A percentile compares a stretch with the other conserved stretches of the same genome.
These are phyloP conservation scores for Fusarium longipes DNA, from an alignment of 2,329 filamentous ascomycete genomes.

Conservation along the genomic window DNA sequence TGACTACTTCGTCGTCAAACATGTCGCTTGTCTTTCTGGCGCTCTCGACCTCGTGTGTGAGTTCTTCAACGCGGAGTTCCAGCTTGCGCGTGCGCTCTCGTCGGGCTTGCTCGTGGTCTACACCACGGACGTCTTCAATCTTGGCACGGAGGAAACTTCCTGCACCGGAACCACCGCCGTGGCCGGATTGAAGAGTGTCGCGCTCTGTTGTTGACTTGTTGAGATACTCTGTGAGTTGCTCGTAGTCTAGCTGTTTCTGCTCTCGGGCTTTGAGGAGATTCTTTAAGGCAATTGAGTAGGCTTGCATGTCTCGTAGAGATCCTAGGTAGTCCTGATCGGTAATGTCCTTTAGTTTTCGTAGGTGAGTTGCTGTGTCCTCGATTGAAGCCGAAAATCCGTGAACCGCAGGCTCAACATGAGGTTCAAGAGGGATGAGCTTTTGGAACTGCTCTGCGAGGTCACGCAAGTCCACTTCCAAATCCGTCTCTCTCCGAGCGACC, in stretches of 20 bases:
- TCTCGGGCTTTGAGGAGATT: constrained; percentile 90
- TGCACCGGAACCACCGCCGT: constrained; percentile 72
- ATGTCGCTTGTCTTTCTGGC: constrained; percentile 88
- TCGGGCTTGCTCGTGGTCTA: constrained; percentile 93
- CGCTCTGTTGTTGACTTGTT: constrained; percentile 90
- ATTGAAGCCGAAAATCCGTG: constrained; percentile 89
- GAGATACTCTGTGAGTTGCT: constrained; percentile 94
- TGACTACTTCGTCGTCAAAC: constrained; percentile 96
- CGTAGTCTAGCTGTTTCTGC: constrained; percentile 97
- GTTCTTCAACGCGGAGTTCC: constrained; percentile 90
- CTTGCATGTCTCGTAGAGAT: constrained; percentile 92
- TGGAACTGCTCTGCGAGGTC: constrained; percentile 96
- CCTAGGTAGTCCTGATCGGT: constrained; percentile 97
- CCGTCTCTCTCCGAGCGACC: constrained; percentile 86
- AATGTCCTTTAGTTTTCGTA: constrained; percentile 85
- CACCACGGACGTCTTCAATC: constrained; percentile 94
- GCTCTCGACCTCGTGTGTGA: constrained; percentile 88
- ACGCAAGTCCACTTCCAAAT: constrained; percentile 87
- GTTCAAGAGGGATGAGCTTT: constrained; percentile 89
- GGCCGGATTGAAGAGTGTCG: constrained; percentile 77
- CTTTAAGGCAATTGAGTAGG: constrained; percentile 90
- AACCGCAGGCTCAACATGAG: constrained; percentile 82
- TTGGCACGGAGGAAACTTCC: constrained; percentile 91
- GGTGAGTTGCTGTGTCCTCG: constrained; percentile 82
- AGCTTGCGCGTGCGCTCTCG: constrained; percentile 89